Percentiles rank a stretch among this genome's conserved stretches.
Evolutionary conservation across 495 filamentous ascomycete genomes (phyloP).

Genomic region (Cenococcum geophilum): DNA sequence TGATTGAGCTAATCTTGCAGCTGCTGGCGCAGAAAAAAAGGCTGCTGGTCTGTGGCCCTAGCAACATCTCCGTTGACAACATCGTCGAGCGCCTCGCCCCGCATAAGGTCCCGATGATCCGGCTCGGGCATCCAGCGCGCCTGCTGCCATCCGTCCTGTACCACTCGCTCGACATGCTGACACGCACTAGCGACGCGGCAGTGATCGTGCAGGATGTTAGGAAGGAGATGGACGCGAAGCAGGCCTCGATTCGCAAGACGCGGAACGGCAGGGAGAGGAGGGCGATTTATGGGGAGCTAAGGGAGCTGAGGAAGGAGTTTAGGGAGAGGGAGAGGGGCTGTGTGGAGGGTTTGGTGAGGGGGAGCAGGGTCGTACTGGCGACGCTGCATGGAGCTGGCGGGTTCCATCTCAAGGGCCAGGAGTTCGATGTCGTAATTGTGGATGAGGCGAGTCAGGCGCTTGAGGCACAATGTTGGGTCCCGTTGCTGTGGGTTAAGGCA

Average conservation of each 20-base stretch:
- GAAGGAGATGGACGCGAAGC: slow-evolving; percentile 87
- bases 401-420: slow-evolving; percentile 68
- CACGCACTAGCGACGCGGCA: slow-evolving; percentile 81
- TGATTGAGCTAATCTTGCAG: slow-evolving; percentile 92
- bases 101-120: slow-evolving; percentile 77
- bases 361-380: slow-evolving; percentile 81
- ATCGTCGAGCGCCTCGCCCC: slow-evolving; percentile 90
- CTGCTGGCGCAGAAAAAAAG: slow-evolving; percentile 63
- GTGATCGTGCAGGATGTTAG: slow-evolving; percentile 87
- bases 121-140: slow-evolving; percentile 88
- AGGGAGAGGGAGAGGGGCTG: slow-evolving; percentile 77
- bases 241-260: slow-evolving; percentile 81
- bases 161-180: slow-evolving; percentile 89
- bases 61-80: slow-evolving; percentile 96
- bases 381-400: slow-evolving; percentile 92
- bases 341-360: slow-evolving; percentile 63
- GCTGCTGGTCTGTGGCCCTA: slow-evolving; percentile 87
- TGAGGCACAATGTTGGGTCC: slow-evolving; percentile 98
- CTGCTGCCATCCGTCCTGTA: slow-evolving; percentile 81
- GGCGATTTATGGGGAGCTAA: slow-evolving; percentile 78
- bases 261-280: slow-evolving; percentile 70
- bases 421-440: slow-evolving; percentile 90
- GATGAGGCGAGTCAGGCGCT: slow-evolving; percentile 95
- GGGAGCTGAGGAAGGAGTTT: slow-evolving; percentile 81
- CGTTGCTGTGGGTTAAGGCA: slow-evolving; percentile 58